Evolutionary conservation across 1,284 basidiomycete species (phyloP), one percentile per base, ranked within the genome.

Genomic region (Coniferiporia sulphurascens): DNA sequence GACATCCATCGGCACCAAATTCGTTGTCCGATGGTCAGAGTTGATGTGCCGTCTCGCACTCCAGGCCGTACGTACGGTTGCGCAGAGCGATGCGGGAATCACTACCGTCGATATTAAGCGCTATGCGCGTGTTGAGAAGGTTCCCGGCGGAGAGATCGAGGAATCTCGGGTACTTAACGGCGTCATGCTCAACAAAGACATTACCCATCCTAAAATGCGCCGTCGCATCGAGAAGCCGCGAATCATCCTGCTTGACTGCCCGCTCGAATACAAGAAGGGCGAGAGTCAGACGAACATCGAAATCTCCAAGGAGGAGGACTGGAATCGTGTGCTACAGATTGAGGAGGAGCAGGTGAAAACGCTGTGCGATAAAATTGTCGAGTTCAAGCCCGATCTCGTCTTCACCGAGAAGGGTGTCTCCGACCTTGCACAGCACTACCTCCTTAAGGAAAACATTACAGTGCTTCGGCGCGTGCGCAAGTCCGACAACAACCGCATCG

Each of bases 241-340:
- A 21, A 91, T 98, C 63, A 78, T 98, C 35, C 76, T 99, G 51
- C 80, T 99, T 58, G 96, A 99, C 75, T 99, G 95, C 74, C 94
- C 96, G 15, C 77, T 98, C 59, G 97, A 99, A 77, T 98, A 99
- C 80, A 99, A 98, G 79, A 99, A 98, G 81, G 96, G 96, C 48
- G 97, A 99, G 78, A 88, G 84, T 63, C 96, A 99, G 76, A 99
- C 97, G 63, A 98, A 98, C 74, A 99, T 99, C 78, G 96, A 99
- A 77, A 95, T 99, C 67, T 88, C 88, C 38, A 93, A 92, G 73
- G 95, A 97, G 76, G 82, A 84, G 48, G 95, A 99, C 72, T 99
- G 95, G 93, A 89, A 90, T 64, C 78, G 92, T 58, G 89, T 95
- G 38, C 87, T 98, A 72, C 87, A 94, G 72, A 94, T 98, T 64